These are phyloP conservation scores for Saxophila tyrrhenica DNA, from an alignment of 495 filamentous ascomycete genomes.

Conservation along the genomic window DNA sequence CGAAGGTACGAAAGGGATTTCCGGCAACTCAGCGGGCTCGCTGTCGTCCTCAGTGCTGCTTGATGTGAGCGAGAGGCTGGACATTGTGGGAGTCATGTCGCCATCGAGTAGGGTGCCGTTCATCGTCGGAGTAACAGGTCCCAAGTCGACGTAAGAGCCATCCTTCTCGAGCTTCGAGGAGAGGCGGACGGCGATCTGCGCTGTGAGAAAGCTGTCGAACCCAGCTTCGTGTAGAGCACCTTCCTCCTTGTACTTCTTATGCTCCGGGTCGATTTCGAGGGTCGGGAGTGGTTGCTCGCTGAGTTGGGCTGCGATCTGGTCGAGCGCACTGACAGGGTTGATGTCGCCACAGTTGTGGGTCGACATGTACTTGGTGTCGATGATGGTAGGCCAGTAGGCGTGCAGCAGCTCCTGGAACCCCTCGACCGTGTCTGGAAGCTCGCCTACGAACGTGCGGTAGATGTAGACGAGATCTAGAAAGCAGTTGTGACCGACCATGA, in stretches of 20 bases:
- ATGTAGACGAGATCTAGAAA: slow-evolving; percentile 66
- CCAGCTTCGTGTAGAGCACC: slow-evolving; percentile 54
- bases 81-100: background rate
- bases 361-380: slow-evolving; percentile 72
- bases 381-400: slow-evolving; percentile 51
- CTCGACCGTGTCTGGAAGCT: slow-evolving; percentile 47
- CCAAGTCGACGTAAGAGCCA: slow-evolving; percentile 15
- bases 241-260: slow-evolving; percentile 38
- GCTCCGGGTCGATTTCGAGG: slow-evolving; percentile 35
- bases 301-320: slow-evolving; percentile 38
- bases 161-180: slow-evolving; percentile 39
- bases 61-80: background rate
- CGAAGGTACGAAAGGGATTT: slow-evolving; percentile 10
- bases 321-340: slow-evolving; percentile 40
- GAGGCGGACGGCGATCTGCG: slow-evolving; percentile 51
- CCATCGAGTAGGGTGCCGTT: background rate
- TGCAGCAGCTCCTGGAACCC: slow-evolving; percentile 48
- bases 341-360: slow-evolving; percentile 43
- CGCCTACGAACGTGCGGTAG: slow-evolving; percentile 56
- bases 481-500: slow-evolving; percentile 67
- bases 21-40: background rate
- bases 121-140: background rate
- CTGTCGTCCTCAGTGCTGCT: background rate
- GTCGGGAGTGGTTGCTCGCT: slow-evolving; percentile 30
- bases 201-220: slow-evolving; percentile 61